These are phyloP conservation scores for Rubia yunnanensis DNA, from an alignment of 257 asterid species.

Conservation along the genomic window DNA sequence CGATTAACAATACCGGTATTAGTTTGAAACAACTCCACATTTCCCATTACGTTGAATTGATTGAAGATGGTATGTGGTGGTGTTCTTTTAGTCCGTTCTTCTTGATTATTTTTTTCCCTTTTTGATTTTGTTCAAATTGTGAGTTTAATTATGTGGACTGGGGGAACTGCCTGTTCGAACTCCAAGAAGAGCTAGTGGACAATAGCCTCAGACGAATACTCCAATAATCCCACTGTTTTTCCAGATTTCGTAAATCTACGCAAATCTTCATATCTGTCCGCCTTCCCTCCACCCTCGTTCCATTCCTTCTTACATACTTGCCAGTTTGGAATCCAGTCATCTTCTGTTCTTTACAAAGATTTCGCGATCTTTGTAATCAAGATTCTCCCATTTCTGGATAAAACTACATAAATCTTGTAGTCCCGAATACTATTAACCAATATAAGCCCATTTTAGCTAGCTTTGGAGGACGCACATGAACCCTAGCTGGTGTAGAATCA, in stretches of 20 bases:
- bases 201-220: conserved; percentile 1
- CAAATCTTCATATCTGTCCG: background rate
- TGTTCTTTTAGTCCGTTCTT: background rate
- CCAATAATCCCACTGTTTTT: conserved; percentile 3
- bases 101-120: too few relatives aligned
- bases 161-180: conserved; percentile 1
- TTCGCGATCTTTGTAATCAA: background rate
- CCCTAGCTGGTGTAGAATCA: background rate
- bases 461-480: background rate
- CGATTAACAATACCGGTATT: too few relatives aligned
- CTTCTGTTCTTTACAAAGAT: background rate
- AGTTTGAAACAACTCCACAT: background rate
- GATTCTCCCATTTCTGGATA: conserved; percentile 3
- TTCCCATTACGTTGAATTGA: background rate
- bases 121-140: background rate
- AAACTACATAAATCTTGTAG: too few relatives aligned
- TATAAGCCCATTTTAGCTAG: background rate
- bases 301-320: conserved; percentile 1
- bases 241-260: conserved; percentile 9
- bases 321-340: background rate
- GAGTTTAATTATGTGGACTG: background rate
- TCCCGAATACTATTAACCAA: background rate
- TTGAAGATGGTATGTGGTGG: background rate
- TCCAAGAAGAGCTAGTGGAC: conserved; percentile 7
- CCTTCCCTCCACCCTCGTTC: conserved; percentile 15